Evolutionary conservation across 345 rosid species (phyloP), one percentile per base, ranked within the genome.

Genomic region (Bruguiera sexangula): DNA sequence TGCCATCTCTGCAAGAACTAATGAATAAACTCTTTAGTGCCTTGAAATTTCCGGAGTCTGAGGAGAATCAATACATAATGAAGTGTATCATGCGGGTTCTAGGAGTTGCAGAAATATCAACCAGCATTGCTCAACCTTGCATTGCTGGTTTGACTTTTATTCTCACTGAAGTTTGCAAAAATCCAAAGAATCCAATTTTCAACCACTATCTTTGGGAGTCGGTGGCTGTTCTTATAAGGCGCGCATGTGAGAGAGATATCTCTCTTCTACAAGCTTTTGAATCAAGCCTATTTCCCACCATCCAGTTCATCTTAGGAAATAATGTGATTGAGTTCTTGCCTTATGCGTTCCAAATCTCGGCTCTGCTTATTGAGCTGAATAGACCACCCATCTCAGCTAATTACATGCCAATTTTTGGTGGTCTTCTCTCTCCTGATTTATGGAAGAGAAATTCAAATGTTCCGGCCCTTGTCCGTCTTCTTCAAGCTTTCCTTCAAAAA

Each of bases 381-480:
- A 86, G 87, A 75, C 94, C 98, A 62, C 98, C 99, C 63, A 75
- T 96, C 59, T 73, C 94, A 10, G 81, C 88, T 8, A 88, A 34
- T 68, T 92, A 96, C 86, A 82, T 92, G 96, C 91, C 86, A 75
- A 87, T 96, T 73, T 96, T 96, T 75, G 65, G 66, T 60, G 86
- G 89, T 71, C 97, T 95, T 57, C 87, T 96, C 57, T 76, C 87
- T 16, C 98, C 94, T 67, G 98, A 90, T 53, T 77, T 86, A 37
- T 96, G 99, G 99, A 92, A 79, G 67, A 86, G 89, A 84, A 77
- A 87, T 68, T 87, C 97, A 34, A 92, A 96, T 70, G 98, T 96
- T 59, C 99, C 99, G 54, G 99, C 99, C 2, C 97, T 96, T 69
- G 99, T 96, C 57, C 99, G 99, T 66, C 77, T 96, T 69, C 99